phyloP scores from a whole-genome alignment of 768 basidiomycete genomes.

The Mycena olivaceomarginata region DNA sequence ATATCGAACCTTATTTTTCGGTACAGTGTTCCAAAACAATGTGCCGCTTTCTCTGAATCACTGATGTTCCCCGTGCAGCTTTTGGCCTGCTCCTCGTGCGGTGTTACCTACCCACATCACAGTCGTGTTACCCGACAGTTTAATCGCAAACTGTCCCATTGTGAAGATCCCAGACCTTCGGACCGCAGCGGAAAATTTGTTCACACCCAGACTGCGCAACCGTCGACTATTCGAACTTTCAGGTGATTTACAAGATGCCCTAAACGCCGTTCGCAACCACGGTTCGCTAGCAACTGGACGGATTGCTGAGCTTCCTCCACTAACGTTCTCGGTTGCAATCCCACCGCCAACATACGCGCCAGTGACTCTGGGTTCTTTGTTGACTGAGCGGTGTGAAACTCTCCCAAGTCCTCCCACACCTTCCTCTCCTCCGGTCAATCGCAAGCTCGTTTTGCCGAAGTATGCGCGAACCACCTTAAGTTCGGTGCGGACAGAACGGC shows the following conservation, averaged over 20 bases:
- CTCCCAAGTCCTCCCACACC: no score
- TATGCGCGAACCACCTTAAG: no score
- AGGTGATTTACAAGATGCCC: background rate
- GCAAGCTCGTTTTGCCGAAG: no score
- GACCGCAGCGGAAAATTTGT: background rate
- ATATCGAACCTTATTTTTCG: slow-evolving; percentile 11
- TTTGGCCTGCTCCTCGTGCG: slow-evolving; percentile 20
- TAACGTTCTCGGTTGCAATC: background rate
- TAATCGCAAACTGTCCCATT: background rate
- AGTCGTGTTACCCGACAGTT: slow-evolving; percentile 12
- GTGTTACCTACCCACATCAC: background rate
- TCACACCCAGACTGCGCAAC: slow-evolving; percentile 12
- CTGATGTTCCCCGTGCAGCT: no score
- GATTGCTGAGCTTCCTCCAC: background rate
- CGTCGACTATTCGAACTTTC: slow-evolving; percentile 14
- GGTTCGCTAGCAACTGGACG: background rate
- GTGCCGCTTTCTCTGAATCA: no score
- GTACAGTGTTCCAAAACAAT: no score
- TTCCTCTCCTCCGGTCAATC: no score
- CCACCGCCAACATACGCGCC: background rate
- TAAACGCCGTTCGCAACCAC: background rate
- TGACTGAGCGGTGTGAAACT: background rate
- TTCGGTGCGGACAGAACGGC: background rate
- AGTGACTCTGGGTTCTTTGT: slow-evolving; percentile 7
- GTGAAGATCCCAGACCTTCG: slow-evolving; percentile 19